Evolutionary conservation across 202 grass and related monocot species (phyloP).

Genomic region (Carex sylvatica): DNA sequence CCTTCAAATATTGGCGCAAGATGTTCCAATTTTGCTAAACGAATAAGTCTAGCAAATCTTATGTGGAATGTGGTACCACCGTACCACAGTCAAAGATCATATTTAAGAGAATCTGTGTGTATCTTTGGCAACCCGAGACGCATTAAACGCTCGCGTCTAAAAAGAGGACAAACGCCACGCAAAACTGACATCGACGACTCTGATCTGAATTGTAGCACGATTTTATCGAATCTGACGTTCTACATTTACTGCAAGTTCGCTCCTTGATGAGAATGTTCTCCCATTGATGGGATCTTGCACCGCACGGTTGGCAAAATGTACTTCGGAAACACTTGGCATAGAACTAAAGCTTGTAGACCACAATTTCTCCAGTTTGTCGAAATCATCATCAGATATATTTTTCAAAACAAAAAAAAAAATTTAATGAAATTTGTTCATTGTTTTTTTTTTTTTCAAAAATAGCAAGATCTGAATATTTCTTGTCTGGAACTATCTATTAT

Average conservation of each 20-base stretch:
- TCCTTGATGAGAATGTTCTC: constrained; percentile 23
- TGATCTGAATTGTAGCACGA: constrained; percentile 1
- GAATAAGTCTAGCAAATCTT: too few species aligned
- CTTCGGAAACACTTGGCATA: background rate
- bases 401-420: too few species aligned
- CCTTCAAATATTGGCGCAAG: too few species aligned
- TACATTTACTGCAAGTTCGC: constrained; percentile 17
- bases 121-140: constrained; percentile 21
- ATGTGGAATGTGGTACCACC: too few species aligned
- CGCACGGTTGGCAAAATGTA: constrained; percentile 17
- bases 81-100: background rate
- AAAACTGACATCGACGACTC: constrained; percentile 4
- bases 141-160: constrained; percentile 10
- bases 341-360: background rate
- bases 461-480: too few species aligned
- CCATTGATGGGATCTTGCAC: constrained; percentile 21
- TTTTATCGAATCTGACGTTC: constrained; percentile 19
- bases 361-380: too few species aligned
- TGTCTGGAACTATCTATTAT: too few species aligned
- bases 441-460: too few species aligned
- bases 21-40: too few species aligned
- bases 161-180: background rate
- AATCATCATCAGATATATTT: too few species aligned
- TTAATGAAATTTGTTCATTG: too few species aligned
- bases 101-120: constrained; percentile 13